A percentile compares a stretch with the other conserved stretches of the same genome.
Conservation (phyloP, 371 early-diverging fungal species). For the Rhizopus sp. region DNA sequence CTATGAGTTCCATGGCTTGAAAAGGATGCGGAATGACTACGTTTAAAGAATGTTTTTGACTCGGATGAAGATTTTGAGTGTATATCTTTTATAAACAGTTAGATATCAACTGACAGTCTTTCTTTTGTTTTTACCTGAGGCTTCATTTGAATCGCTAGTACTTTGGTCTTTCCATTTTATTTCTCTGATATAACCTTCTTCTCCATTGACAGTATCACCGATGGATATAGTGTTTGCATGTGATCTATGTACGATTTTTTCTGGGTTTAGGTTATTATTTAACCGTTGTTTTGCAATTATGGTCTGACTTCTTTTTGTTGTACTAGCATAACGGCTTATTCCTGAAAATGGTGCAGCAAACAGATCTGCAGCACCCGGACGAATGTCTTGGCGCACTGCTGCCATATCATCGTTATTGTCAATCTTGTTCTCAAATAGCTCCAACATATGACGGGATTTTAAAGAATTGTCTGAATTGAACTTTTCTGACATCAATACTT, state of each 20-base stretch:
- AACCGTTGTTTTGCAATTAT: conserved; percentile 11
- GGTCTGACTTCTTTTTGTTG: conserved; percentile 25
- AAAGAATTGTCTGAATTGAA: not conserved
- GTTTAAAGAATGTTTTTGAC: conserved; percentile 6
- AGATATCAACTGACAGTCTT: not conserved
- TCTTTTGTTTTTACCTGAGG: not conserved
- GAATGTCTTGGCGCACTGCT: conserved; percentile 5
- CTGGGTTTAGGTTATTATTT: not conserved
- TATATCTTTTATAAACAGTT: too few relatives aligned
- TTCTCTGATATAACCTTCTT: conserved; percentile 26
- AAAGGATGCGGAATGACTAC: conserved; percentile 7
- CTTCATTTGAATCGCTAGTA: not conserved
- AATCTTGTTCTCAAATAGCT: conserved; percentile 26
- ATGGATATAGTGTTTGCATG: conserved; percentile 25
- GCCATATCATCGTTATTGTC: conserved; percentile 20
- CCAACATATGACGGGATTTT: conserved; percentile 26
- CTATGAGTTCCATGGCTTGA: conserved; percentile 19
- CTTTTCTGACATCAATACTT: conserved; percentile 8
- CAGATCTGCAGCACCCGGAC: conserved; percentile 36
- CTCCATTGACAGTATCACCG: conserved; percentile 25
- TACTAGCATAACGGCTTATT: conserved; percentile 33
- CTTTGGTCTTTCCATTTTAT: conserved; percentile 16
- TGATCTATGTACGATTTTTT: conserved; percentile 1
- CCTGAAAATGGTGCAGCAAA: conserved; percentile 40
- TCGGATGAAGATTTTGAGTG: not conserved